These are phyloP conservation scores for Ustilago tritici DNA, from an alignment of 1,284 basidiomycete species.

Conservation along the genomic window DNA sequence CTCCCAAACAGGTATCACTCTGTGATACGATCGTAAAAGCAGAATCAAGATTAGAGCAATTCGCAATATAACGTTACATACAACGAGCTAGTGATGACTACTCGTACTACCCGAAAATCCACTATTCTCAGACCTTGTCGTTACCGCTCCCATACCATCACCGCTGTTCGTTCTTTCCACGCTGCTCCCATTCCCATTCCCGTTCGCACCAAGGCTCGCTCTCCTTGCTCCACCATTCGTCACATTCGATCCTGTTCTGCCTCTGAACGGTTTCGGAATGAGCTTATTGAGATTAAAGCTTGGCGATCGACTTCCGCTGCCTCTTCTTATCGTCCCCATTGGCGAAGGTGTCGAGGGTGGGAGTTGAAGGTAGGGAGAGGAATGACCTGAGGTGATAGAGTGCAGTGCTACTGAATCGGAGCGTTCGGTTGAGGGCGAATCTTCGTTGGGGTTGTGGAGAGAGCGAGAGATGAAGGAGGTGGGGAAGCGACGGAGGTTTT, in stretches of 20 bases:
- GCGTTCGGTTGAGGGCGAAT: conserved; percentile 25
- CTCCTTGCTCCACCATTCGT: neutral
- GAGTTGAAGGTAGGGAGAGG: conserved; percentile 28
- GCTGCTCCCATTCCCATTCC: neutral
- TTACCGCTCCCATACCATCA: neutral
- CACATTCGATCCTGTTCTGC: neutral
- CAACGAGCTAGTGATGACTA: conserved; percentile 2
- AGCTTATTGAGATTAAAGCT: conserved; percentile 46
- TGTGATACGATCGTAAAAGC: no score
- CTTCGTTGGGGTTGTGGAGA: neutral
- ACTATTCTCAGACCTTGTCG: conserved; percentile 8
- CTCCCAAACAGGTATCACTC: no score
- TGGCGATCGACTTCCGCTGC: conserved; percentile 24
- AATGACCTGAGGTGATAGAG: conserved; percentile 10
- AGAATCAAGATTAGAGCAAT: no score
- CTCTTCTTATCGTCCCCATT: neutral
- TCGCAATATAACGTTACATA: no score
- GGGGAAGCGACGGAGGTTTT: conserved; percentile 5
- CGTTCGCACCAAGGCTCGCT: neutral
- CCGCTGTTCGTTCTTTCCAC: neutral
- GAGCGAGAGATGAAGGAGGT: neutral
- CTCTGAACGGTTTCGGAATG: conserved; percentile 30
- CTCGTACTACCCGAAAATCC: neutral
- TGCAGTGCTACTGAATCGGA: conserved; percentile 4
- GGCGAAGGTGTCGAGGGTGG: conserved; percentile 5